phyloP scores from a whole-genome alignment of 192 early-diverging fungal genomes.

The Rhizophlyctis rosea region DNA sequence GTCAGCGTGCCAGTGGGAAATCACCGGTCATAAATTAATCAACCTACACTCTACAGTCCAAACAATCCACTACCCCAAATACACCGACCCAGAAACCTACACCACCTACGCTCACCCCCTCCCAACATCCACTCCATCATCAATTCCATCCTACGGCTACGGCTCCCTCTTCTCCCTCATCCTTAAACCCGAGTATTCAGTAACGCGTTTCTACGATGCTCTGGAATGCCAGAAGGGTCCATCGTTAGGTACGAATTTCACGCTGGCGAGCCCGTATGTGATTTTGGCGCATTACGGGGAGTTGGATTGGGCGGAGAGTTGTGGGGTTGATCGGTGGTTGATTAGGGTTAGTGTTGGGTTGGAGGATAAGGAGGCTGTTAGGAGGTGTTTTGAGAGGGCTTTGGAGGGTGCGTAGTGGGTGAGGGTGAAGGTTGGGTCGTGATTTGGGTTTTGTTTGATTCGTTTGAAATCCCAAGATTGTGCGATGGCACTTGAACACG shows the following conservation, averaged over 20 bases:
- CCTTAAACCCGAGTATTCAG: slow-evolving; percentile 54
- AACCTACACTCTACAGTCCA: too few relatives aligned
- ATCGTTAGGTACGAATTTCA: slow-evolving; percentile 95
- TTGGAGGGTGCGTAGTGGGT: slow-evolving; percentile 43
- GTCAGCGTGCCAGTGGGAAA: background rate
- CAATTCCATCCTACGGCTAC: slow-evolving; percentile 59
- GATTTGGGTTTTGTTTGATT: too few relatives aligned
- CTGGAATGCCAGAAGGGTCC: slow-evolving; percentile 87
- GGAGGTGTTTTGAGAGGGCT: slow-evolving; percentile 70
- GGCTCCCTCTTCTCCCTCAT: slow-evolving; percentile 86
- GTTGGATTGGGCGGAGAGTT: slow-evolving; percentile 87
- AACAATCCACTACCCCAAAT: slow-evolving; percentile 83
- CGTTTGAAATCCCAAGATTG: too few relatives aligned
- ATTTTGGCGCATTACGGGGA: slow-evolving; percentile 94
- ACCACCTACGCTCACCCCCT: slow-evolving; percentile 45
- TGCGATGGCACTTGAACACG: too few relatives aligned
- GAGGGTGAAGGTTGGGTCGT: background rate
- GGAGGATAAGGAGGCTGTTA: slow-evolving; percentile 68
- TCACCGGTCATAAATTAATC: background rate
- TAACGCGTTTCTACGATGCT: slow-evolving; percentile 74
- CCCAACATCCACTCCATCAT: slow-evolving; percentile 12
- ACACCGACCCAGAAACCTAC: slow-evolving; percentile 67
- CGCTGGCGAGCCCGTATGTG: slow-evolving; percentile 89
- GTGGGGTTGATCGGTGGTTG: slow-evolving; percentile 69
- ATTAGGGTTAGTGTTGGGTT: slow-evolving; percentile 88